Evolutionary conservation across 2,329 filamentous ascomycete genomes (phyloP), one percentile per base, ranked within the genome.

Genomic region (Paramyrothecium roridum): DNA sequence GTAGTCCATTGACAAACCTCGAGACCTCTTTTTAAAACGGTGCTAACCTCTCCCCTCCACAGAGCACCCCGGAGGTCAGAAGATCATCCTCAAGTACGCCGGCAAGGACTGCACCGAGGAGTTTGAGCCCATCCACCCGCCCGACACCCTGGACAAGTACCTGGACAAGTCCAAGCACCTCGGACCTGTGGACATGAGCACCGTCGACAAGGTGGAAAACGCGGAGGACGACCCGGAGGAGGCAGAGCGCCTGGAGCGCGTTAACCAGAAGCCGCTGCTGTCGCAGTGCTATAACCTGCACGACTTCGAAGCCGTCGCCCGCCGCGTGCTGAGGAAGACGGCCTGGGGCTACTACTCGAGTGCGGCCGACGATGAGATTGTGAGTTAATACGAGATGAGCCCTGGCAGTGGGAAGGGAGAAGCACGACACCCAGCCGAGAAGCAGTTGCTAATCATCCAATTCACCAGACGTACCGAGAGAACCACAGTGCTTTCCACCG

Each of bases 311-410:
- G 86, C 91, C 3, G 93, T 98, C 37, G 95, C 95, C 6, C 86
- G 88, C 65, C 80, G 85, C 43, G 85, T 96, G 55, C 97, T 98
- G 93, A 97, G 96, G 83, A 96, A 90, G 78, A 89, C 88, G 1
- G 93, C 93, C 0, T 99, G 95, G 95, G 95, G 90, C 23, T 99
- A 99, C 77, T 99, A 99, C 73, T 96, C 91, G 1, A 95, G 90
- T 67, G 93, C 91, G 55, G 91, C 93, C 0, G 74, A 77, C 30
- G 74, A 77, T 55, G 74, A 77, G 62, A 76, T 77, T 61, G 73
- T 75, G 59, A 49, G 69, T 56, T n/a, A n/a, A n/a, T n/a, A n/a
- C n/a, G n/a, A n/a, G n/a, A n/a, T n/a, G n/a, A n/a, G n/a, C n/a
- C n/a, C n/a, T n/a, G n/a, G n/a, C n/a, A n/a, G n/a, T 10, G 26